A percentile compares a stretch with the other conserved stretches of the same genome.
These are phyloP conservation scores for Taphrina flavorubra DNA, from an alignment of 1,139 yeast species.

Conservation along the genomic window DNA sequence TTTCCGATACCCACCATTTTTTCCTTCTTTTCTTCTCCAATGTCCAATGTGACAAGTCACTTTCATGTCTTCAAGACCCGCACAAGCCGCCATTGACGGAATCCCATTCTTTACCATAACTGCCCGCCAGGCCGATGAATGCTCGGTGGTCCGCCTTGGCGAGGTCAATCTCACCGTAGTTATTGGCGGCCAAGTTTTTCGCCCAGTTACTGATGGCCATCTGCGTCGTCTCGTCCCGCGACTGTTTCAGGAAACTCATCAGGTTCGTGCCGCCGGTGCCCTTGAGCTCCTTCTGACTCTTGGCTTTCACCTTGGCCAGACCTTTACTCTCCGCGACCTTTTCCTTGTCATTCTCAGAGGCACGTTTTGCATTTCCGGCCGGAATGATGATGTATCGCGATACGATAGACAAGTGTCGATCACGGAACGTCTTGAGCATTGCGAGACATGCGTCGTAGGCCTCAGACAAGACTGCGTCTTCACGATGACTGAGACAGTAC, in stretches of 20 bases:
- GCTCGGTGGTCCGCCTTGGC: constrained; percentile 32
- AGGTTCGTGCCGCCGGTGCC: constrained; percentile 96
- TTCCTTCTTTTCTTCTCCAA: too few relatives aligned
- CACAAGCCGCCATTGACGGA: constrained; percentile 32
- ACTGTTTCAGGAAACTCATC: constrained; percentile 89
- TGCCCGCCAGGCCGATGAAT: constrained; percentile 32
- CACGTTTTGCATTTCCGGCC: constrained; percentile 56
- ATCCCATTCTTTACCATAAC: constrained; percentile 32
- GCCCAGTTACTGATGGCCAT: constrained; percentile 93
- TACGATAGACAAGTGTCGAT: constrained; percentile 89
- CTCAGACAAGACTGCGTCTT: constrained; percentile 57
- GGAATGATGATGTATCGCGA: constrained; percentile 83
- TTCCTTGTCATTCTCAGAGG: constrained; percentile 57
- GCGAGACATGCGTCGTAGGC: constrained; percentile 91
- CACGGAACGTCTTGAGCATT: constrained; percentile 85
- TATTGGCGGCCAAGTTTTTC: constrained; percentile 57
- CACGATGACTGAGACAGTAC: constrained; percentile 63
- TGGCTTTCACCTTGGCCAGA: constrained; percentile 48
- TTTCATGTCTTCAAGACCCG: not conserved
- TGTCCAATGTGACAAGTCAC: too few relatives aligned
- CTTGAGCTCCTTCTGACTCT: constrained; percentile 61
- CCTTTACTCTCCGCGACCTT: constrained; percentile 47
- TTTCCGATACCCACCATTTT: too few relatives aligned
- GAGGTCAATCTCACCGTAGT: constrained; percentile 29
- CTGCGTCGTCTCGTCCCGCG: constrained; percentile 93